Evolutionary conservation across 73 alveolate species (phyloP), one percentile per base, ranked within the genome.

Genomic region (Breviolum minutum): DNA sequence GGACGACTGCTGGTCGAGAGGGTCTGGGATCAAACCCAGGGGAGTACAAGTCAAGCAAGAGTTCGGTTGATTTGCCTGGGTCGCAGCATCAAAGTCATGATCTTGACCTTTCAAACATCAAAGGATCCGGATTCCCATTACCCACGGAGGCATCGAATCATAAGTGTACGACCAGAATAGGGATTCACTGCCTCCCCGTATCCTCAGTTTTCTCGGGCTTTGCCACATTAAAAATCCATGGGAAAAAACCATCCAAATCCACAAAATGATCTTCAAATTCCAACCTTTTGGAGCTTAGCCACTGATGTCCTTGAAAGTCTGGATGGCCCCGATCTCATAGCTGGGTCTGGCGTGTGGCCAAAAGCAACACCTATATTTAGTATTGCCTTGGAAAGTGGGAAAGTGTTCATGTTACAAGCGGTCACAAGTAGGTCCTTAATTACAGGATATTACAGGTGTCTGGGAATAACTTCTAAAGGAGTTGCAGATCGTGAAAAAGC

Each of bases 161-260:
- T 63, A 19, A 26, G 77, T 62, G 17, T 16, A 26, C 12, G 71
- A 69, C 98, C 98, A 32, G 98, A 30, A 30, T n/a, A 92, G 19
- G 98, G 98, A 62, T 92, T 92, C 40, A 92, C 60, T 14, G 98
- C 98, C 11, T 62, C 79, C n/a, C 98, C 98, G 26, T 92, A 92
- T 80, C 98, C 98, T 92, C 48, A 6, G 71, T 32, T 9, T 13
- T 27, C 14, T 14, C 13, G 68, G 13, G 24, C 63, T 7, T 54
- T 16, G 24, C 32, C 27, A 22, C 63, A 32, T 22, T 16, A 48
- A 40, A 8, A 11, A 29, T 10, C 64, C 63, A 29, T 86, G 22
- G 0, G 7, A 11, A 90, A 30, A 76, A 16, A 69, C 22, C 60
- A 32, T 19, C n/a, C 32, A 64, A 79, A 6, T 26, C 64, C 32